A percentile compares a stretch with the other conserved stretches of the same genome.
Conservation (phyloP, 2,329 filamentous ascomycete genomes). For the Trichophyton equinum region DNA sequence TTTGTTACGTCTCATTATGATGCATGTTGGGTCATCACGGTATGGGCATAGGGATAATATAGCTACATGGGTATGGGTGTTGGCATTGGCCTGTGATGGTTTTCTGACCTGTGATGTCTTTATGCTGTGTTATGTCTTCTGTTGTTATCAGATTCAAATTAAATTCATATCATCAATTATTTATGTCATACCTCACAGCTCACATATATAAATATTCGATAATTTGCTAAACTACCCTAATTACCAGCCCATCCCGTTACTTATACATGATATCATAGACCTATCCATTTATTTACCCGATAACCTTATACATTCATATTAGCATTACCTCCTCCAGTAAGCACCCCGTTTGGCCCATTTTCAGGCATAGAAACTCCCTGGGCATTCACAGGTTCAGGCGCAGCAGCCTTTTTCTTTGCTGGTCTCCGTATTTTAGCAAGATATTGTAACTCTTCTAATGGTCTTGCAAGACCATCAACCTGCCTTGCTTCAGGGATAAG, state of each 20-base stretch:
- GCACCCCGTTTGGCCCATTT: background rate
- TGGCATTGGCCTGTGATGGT: background rate
- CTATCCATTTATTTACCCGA: background rate
- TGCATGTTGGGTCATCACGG: background rate
- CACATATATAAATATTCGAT: background rate
- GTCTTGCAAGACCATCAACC: slow-evolving; percentile 11
- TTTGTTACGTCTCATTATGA: background rate
- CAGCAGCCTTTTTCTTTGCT: background rate
- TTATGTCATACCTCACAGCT: background rate
- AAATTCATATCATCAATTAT: too few species aligned
- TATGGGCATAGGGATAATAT: background rate
- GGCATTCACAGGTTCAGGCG: background rate
- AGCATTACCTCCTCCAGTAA: background rate
- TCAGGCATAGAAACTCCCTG: background rate
- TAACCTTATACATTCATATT: background rate
- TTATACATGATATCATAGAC: background rate
- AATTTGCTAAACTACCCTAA: background rate
- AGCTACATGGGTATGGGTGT: background rate
- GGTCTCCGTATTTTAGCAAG: slow-evolving; percentile 15
- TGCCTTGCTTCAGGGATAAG: slow-evolving; percentile 10
- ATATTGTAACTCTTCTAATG: slow-evolving; percentile 13
- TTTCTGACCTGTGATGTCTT: too few species aligned
- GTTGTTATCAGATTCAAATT: too few species aligned
- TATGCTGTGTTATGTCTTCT: too few species aligned
- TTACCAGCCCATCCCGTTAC: background rate